Conservation (phyloP, 371 early-diverging fungal genomes). For the Fennellomyces sp. region DNA sequence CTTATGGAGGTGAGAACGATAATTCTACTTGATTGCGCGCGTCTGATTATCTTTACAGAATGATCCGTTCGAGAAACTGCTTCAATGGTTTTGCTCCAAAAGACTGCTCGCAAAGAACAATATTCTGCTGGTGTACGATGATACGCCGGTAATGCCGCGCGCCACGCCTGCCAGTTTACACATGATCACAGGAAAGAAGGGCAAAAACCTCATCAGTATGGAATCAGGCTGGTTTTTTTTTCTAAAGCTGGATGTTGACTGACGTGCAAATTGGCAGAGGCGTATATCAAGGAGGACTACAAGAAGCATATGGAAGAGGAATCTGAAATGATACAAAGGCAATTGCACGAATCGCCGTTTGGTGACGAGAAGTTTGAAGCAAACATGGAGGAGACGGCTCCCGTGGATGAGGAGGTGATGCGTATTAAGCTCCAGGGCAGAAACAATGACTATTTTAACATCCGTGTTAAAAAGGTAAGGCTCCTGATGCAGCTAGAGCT, state of each 20-base stretch:
- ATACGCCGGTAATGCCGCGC: slow-evolving; percentile 29
- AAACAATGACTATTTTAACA: slow-evolving; percentile 25
- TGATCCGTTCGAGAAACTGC: slow-evolving; percentile 30
- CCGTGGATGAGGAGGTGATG: slow-evolving; percentile 16
- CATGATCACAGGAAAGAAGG: slow-evolving; percentile 17
- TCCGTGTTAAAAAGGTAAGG: slow-evolving; percentile 38
- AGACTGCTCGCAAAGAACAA: slow-evolving; percentile 30
- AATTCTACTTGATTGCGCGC: not conserved
- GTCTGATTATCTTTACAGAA: slow-evolving; percentile 17
- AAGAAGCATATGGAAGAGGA: slow-evolving; percentile 16
- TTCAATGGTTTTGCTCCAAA: slow-evolving; percentile 27
- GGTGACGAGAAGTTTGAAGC: not conserved
- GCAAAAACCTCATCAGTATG: slow-evolving; percentile 3
- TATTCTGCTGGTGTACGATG: slow-evolving; percentile 34
- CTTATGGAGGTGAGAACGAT: slow-evolving; percentile 37
- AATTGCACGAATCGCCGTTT: slow-evolving; percentile 6
- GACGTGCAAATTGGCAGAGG: slow-evolving; percentile 21
- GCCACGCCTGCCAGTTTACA: slow-evolving; percentile 42
- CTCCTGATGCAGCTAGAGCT: not conserved
- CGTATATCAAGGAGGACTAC: slow-evolving; percentile 30
- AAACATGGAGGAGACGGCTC: not conserved
- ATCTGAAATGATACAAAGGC: not conserved
- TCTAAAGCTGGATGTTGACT: not conserved
- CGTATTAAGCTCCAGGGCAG: slow-evolving; percentile 30
- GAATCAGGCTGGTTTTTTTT: not conserved